Evolutionary conservation across 2,329 filamentous ascomycete genomes (phyloP).

Genomic region (Penicillium aurantiogriseum): DNA sequence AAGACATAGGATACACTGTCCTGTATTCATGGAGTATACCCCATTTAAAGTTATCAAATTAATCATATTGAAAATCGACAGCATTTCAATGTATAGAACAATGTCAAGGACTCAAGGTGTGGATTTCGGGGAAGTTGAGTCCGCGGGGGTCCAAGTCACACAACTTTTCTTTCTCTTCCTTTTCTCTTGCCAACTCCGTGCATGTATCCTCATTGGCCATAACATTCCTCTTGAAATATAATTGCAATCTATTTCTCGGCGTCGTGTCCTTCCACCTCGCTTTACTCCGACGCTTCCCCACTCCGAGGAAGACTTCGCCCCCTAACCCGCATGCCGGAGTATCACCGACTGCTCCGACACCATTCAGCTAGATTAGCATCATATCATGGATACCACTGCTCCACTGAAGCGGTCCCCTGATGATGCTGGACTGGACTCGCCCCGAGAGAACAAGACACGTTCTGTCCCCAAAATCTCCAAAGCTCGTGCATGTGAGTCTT

Average conservation of each 20-base stretch:
- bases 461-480: conserved; percentile 41
- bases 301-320: conserved; percentile 18
- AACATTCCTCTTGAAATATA: neutral
- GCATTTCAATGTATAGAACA: neutral
- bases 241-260: neutral
- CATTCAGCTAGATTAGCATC: neutral
- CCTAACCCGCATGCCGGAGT: conserved; percentile 24
- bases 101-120: neutral
- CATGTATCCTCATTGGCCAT: neutral
- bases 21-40: neutral
- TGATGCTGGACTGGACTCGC: conserved; percentile 36
- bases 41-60: neutral
- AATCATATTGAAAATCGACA: neutral
- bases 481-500: conserved; percentile 41
- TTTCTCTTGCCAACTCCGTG: neutral
- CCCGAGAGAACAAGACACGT: conserved; percentile 25
- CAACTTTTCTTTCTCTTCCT: neutral
- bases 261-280: neutral
- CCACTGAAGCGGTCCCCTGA: conserved; percentile 39
- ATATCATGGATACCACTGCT: conserved; percentile 24
- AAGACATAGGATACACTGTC: neutral
- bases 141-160: neutral
- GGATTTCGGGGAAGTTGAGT: conserved; percentile 3
- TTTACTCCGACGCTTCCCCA: conserved; percentile 3
- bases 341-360: conserved; percentile 17